Evolutionary conservation across 352 stramenopile species (phyloP), one percentile per base, ranked within the genome.

Genomic region (Globisporangium sylvaticum): DNA sequence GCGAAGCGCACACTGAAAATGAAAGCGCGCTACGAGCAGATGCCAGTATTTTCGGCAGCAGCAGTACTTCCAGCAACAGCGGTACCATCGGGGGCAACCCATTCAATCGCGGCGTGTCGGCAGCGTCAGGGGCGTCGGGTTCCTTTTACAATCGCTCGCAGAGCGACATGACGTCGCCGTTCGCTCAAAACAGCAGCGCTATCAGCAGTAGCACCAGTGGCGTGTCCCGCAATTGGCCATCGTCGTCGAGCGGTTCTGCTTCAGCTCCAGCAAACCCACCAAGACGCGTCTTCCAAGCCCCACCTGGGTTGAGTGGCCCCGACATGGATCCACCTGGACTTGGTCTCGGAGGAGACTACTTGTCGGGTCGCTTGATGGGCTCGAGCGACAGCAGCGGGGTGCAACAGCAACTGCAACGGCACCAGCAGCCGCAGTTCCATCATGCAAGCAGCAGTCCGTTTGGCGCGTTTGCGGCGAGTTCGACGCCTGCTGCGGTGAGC

Each of bases 231-330:
- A 65, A 65, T 34, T 72, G 67, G 67, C 67, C 76, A 18, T 14
- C 72, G 6, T 70, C 76, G 18, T 39, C 50, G 24, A 55, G 57
- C 20, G 62, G 65, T 9, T 73, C 65, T 68, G 57, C 62, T 15
- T 48, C 59, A 8, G 24, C 62, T 6, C 15, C 54, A 42, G 42
- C 65, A 12, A 75, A 79, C 52, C 72, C 80, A 0, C 72, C 42
- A 9, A 50, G 81, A 56, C 83, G 80, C 15, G 61, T 77, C 6
- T 67, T 87, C 3, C 77, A 83, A 42, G 71, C 75, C 5, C 83
- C 80, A 2, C 83, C 83, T 32, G 83, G 83, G 20, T 57, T 91
- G 7, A 73, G 74, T 50, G 69, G 72, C 3, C 67, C 75, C 1
- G 22, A 37, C 2, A 27, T 64, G 25, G 55, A 59, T n/a, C 52